Percentiles rank a stretch among this genome's conserved stretches.
Conservation (phyloP, 495 filamentous ascomycete species). For the Xanthoparmelia taractica region DNA sequence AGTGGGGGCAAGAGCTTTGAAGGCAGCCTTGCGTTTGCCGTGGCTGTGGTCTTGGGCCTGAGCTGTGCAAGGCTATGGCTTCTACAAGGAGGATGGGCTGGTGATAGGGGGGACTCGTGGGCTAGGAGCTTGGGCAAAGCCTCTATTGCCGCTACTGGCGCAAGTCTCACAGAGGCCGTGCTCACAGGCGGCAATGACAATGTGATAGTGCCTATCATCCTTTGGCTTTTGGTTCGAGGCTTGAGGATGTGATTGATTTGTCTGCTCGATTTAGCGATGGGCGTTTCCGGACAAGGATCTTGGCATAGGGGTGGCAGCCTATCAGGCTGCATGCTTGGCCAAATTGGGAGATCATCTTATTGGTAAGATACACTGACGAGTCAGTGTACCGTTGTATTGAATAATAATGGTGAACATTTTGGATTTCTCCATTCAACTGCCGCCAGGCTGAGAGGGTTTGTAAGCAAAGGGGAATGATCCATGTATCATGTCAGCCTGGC, state of each 20-base stretch:
- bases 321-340: neutral
- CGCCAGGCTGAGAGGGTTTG: neutral
- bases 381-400: too few relatives aligned
- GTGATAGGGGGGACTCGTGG: conserved; percentile 34
- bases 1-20: conserved; percentile 92
- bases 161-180: conserved; percentile 89
- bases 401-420: too few relatives aligned
- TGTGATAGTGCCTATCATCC: conserved; percentile 88
- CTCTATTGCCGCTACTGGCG: conserved; percentile 62
- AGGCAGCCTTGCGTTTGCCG: conserved; percentile 77
- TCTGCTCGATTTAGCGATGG: conserved; percentile 19
- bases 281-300: conserved; percentile 1
- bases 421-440: neutral
- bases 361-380: neutral
- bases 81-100: conserved; percentile 58
- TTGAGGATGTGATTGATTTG: conserved; percentile 52
- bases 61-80: conserved; percentile 69
- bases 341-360: neutral
- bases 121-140: conserved; percentile 47
- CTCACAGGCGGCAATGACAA: conserved; percentile 98
- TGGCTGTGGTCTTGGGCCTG: conserved; percentile 69
- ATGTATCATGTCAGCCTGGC: neutral
- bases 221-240: conserved; percentile 84
- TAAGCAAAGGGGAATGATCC: neutral
- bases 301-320: neutral